Percentiles rank a stretch among this genome's conserved stretches.
These are phyloP conservation scores for Naegleria fowleri DNA, from an alignment of 208 protist genomes.

Conservation along the genomic window DNA sequence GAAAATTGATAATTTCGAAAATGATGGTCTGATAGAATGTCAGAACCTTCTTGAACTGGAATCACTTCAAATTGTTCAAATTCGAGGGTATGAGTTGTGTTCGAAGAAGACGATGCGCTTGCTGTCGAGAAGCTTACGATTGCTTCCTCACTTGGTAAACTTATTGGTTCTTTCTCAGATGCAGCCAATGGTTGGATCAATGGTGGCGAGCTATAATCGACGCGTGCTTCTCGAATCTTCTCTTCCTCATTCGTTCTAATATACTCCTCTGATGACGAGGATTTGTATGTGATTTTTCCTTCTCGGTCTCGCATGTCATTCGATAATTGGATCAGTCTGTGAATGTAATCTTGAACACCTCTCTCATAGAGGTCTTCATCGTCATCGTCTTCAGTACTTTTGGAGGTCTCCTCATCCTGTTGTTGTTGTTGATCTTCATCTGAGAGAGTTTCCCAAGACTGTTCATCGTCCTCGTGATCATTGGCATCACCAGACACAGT, in stretches of 20 bases:
- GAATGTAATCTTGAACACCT: neutral
- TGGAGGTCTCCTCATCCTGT: neutral
- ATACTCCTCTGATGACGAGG: neutral
- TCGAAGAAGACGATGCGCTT: too few relatives aligned
- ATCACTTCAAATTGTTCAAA: neutral
- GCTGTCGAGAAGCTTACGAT: too few relatives aligned
- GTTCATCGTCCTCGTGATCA: neutral
- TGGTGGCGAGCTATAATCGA: neutral
- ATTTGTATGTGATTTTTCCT: constrained; percentile 3
- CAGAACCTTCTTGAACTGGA: too few relatives aligned
- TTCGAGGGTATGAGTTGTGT: neutral
- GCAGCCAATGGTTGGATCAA: neutral
- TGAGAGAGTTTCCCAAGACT: neutral
- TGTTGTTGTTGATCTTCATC: neutral
- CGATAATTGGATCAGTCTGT: neutral
- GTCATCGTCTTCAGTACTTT: neutral
- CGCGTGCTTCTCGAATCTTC: neutral
- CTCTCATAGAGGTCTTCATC: neutral
- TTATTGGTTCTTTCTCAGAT: too few relatives aligned
- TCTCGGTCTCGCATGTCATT: neutral
- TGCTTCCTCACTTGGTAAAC: neutral
- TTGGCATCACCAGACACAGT: neutral
- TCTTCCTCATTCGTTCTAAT: neutral
- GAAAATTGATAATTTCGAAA: neutral
- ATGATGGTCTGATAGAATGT: neutral